phyloP scores from a whole-genome alignment of 805 yeast genomes.

The Hemisphaericaspora nanyangensis region DNA sequence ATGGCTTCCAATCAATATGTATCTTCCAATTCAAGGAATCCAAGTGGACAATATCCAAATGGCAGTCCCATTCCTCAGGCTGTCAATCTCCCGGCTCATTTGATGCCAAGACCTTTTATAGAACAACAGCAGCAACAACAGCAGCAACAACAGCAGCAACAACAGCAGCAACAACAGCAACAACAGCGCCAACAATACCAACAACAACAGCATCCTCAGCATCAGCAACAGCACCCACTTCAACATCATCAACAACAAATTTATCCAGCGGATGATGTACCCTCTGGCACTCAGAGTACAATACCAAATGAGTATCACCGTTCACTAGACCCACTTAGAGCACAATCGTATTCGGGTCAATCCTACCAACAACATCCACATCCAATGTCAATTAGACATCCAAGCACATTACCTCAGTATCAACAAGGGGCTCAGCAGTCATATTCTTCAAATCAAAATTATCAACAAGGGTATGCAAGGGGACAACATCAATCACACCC shows the following conservation, averaged over 20 bases:
- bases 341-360: conserved; percentile 3
- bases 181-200: too few relatives aligned
- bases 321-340: conserved; percentile 2
- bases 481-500: not conserved
- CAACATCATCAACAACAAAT: conserved; percentile 3
- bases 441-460: not conserved
- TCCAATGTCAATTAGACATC: not conserved
- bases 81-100: conserved; percentile 21
- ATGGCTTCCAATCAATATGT: conserved; percentile 3
- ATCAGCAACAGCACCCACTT: conserved; percentile 2
- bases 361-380: conserved; percentile 1
- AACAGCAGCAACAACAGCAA: conserved; percentile 4
- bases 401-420: not conserved
- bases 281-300: not conserved
- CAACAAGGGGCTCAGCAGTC: not conserved
- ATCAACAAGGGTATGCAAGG: not conserved
- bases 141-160: conserved; percentile 9
- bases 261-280: conserved; percentile 1
- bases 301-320: too few relatives aligned
- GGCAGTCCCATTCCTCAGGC: conserved; percentile 8
- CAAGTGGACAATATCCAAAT: conserved; percentile 1
- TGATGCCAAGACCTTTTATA: conserved; percentile 18
- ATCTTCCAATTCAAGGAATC: not conserved
- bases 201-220: not conserved
- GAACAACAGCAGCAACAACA: conserved; percentile 12